Evolutionary conservation across 2,329 filamentous ascomycete species (phyloP), one percentile per base, ranked within the genome.

Genomic region (Sporothrix pallida): DNA sequence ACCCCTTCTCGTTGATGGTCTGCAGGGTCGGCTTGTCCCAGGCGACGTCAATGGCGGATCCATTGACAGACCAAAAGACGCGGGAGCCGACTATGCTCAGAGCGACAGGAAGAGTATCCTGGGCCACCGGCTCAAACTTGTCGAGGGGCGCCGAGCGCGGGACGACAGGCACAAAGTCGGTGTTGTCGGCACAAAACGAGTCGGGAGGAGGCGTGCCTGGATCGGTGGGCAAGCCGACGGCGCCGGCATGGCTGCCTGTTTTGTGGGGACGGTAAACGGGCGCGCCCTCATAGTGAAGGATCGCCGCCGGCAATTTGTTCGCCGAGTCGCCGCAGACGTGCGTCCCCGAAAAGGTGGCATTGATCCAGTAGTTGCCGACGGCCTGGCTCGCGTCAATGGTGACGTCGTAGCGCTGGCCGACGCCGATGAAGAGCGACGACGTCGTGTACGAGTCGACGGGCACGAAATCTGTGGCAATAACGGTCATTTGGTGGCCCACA

Each of bases 401-500:
- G 15, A 87, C 80, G 75, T 87, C 85, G 75, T 81, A 82, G n/a
- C 83, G 78, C 77, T 80, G 83, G 75, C 80, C 84, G 73, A 89
- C 83, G 42, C 81, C 86, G 12, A 90, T 80, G 62, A 83, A 86
- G 26, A 90, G 78, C 63, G 84, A 82, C 31, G 84, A 80, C 0
- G 86, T 86, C 0, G 82, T 82, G 76, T 86, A 85, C 2, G 88
- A 86, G 72, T 84, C 78, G 72, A 88, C 80, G 0, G 85, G 83
- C 2, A 88, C 86, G 63, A 87, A 84, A 76, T 89, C 87, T 63
- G 83, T 83, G 3, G 84, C 82, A 70, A 89, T 85, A 71, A 89
- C 82, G 1, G 83, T 86, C 76, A 89, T 80, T 13, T 80, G 80
- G 77, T 89, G 87, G 37, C 82, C 82, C 71, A 83, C 84, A 7